These are phyloP conservation scores for Pythium folliculosum DNA, from an alignment of 352 stramenopile genomes.

Conservation along the genomic window DNA sequence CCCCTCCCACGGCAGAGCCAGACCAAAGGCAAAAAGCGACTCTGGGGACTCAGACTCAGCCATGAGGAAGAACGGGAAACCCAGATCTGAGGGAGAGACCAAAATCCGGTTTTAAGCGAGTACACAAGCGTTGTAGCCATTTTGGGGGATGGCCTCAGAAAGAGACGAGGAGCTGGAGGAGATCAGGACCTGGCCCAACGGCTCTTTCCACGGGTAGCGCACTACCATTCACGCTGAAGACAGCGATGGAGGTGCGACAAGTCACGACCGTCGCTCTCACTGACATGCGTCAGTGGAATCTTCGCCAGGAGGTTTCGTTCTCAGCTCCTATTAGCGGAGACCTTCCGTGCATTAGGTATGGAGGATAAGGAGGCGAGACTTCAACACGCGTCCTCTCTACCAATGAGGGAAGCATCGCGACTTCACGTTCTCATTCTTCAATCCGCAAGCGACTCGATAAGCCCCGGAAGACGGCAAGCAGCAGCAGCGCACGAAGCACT, in stretches of 20 bases:
- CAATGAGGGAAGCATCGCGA: no score
- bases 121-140: background rate
- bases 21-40: background rate
- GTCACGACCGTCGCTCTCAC: background rate
- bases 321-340: conserved; percentile 3
- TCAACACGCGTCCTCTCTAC: background rate
- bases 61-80: background rate
- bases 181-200: background rate
- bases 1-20: background rate
- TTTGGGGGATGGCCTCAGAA: background rate
- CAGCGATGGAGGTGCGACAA: background rate
- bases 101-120: background rate
- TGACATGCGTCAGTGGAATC: background rate
- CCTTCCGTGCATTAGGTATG: background rate
- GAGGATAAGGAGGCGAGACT: background rate
- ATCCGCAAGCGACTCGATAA: conserved; percentile 1
- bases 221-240: background rate
- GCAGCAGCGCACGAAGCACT: no score
- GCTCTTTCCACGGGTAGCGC: background rate
- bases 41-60: background rate
- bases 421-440: conserved; percentile 7
- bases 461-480: background rate
- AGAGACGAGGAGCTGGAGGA: background rate
- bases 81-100: background rate
- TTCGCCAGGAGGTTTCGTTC: background rate